A percentile compares a stretch with the other conserved stretches of the same genome.
Evolutionary conservation across 495 filamentous ascomycete species (phyloP).

Genomic region (Aspergillus incahuasiensis): DNA sequence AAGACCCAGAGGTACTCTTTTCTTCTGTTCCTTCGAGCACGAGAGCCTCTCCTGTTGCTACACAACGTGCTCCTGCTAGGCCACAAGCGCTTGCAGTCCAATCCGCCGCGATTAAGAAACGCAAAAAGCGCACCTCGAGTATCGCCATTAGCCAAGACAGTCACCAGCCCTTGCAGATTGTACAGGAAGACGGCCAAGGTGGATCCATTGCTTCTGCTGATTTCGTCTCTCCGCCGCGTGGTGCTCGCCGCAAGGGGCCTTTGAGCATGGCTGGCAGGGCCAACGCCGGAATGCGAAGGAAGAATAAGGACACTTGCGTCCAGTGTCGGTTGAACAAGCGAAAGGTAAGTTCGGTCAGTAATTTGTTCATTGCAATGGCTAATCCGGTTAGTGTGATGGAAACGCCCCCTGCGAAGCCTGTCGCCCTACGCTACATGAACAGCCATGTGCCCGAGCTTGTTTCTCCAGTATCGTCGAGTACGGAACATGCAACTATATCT

Average conservation of each 20-base stretch:
- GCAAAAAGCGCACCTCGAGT: conserved; percentile 34
- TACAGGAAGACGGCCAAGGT: conserved; percentile 46
- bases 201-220: conserved; percentile 47
- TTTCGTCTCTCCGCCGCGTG: conserved; percentile 43
- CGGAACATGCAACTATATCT: conserved; percentile 49
- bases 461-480: conserved; percentile 49
- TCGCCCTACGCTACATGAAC: conserved; percentile 43
- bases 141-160: conserved; percentile 28
- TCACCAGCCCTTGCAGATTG: conserved; percentile 41
- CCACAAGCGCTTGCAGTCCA: conserved; percentile 35
- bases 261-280: conserved; percentile 42
- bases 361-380: not conserved
- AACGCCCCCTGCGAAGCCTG: conserved; percentile 47
- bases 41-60: conserved; percentile 23
- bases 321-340: conserved; percentile 47
- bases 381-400: conserved; percentile 38
- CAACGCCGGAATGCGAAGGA: conserved; percentile 42
- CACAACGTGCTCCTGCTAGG: conserved; percentile 25
- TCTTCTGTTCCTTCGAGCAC: conserved; percentile 26
- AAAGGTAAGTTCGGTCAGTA: conserved; percentile 28
- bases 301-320: conserved; percentile 49
- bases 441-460: conserved; percentile 45
- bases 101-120: conserved; percentile 36
- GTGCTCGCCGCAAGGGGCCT: conserved; percentile 45
- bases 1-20: conserved; percentile 31